These are phyloP conservation scores for Theileria sp. DNA, from an alignment of 169 alveolate species.

Conservation along the genomic window DNA sequence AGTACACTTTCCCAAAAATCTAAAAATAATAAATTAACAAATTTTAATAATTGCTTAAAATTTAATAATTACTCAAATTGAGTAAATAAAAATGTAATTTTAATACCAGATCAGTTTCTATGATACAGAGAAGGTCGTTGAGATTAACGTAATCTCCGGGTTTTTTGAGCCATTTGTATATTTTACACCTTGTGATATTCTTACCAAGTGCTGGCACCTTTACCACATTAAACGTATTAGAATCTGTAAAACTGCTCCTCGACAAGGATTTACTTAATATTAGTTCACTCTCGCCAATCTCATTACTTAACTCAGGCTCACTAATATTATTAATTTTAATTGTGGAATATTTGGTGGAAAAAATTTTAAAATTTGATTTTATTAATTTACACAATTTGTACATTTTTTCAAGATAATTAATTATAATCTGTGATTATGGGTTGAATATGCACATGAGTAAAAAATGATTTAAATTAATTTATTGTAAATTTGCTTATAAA, in stretches of 20 bases:
- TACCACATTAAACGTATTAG: slow-evolving; percentile 19
- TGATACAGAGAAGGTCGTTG: slow-evolving; percentile 47
- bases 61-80: not conserved
- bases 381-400: too few relatives aligned
- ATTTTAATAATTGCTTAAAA: too few relatives aligned
- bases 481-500: slow-evolving; percentile 42
- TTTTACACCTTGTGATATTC: slow-evolving; percentile 28
- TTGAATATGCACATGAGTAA: too few relatives aligned
- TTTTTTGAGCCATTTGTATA: slow-evolving; percentile 49
- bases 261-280: not conserved
- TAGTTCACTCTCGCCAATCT: not conserved
- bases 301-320: not conserved
- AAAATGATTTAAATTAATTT: not conserved
- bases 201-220: slow-evolving; percentile 51
- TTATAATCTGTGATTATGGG: too few relatives aligned
- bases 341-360: too few relatives aligned
- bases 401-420: too few relatives aligned
- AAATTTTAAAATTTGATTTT: too few relatives aligned
- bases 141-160: slow-evolving; percentile 50
- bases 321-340: not conserved
- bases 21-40: too few relatives aligned
- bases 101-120: slow-evolving; percentile 58
- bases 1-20: slow-evolving; percentile 59
- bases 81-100: not conserved
- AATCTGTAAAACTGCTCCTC: not conserved